phyloP scores from a whole-genome alignment of 805 yeast genomes.

The Metschnikowia continentalis region DNA sequence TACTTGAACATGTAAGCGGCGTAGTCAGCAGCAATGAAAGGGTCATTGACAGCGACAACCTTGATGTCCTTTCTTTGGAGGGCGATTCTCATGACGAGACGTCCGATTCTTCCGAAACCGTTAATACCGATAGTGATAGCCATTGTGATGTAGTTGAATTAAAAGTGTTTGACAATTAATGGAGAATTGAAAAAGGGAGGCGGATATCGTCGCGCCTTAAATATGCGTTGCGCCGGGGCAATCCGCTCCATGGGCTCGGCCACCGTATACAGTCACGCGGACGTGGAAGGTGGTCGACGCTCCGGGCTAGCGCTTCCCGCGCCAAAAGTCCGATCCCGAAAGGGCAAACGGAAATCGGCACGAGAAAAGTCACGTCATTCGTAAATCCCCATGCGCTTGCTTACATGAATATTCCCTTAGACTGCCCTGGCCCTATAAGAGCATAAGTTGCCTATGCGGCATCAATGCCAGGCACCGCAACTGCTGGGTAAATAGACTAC shows the following conservation, averaged over 20 bases:
- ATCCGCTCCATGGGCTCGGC: constrained; percentile 16
- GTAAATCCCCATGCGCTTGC: background rate
- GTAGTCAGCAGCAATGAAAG: constrained; percentile 83
- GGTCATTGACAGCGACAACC: constrained; percentile 87
- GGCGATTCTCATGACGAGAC: constrained; percentile 83
- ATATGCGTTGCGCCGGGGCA: constrained; percentile 17
- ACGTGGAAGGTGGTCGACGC: constrained; percentile 6
- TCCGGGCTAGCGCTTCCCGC: constrained; percentile 13
- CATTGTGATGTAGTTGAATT: constrained; percentile 29
- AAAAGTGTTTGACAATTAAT: constrained; percentile 8
- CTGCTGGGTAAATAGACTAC: background rate
- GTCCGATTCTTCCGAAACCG: constrained; percentile 95
- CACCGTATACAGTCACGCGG: constrained; percentile 4
- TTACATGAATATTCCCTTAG: background rate
- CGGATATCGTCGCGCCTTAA: constrained; percentile 5
- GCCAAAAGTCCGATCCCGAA: constrained; percentile 6
- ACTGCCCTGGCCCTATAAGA: background rate
- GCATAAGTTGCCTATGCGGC: constrained; percentile 1
- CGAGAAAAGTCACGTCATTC: constrained; percentile 5
- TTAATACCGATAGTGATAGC: constrained; percentile 79
- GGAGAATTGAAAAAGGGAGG: background rate
- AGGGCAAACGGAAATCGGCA: background rate
- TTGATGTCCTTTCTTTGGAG: constrained; percentile 68
- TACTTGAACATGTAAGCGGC: constrained; percentile 95
- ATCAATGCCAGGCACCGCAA: background rate